These are phyloP conservation scores for Ochromonadaceae sp. DNA, from an alignment of 352 stramenopile genomes.

Conservation along the genomic window DNA sequence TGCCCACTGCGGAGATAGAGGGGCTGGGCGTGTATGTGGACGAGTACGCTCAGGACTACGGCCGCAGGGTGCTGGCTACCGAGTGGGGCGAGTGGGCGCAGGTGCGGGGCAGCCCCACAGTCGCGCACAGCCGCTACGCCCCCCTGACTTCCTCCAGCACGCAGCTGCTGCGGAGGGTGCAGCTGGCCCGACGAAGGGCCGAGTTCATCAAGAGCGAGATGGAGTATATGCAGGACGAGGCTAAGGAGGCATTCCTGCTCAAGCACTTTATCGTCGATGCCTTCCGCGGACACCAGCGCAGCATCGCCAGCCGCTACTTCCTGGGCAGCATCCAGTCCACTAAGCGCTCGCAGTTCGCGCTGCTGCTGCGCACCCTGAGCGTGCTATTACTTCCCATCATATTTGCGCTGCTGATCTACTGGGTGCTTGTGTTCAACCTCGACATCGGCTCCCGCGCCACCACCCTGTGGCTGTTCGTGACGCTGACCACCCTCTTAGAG, in stretches of 20 bases:
- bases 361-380: background rate
- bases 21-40: background rate
- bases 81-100: too few species aligned
- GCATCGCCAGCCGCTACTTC: background rate
- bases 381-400: background rate
- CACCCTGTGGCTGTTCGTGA: background rate
- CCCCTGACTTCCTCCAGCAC: too few species aligned
- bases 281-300: background rate
- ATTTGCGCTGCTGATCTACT: background rate
- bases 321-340: too few species aligned
- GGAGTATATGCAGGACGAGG: background rate
- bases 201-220: background rate
- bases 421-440: background rate
- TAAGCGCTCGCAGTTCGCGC: too few species aligned
- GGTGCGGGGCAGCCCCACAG: too few species aligned
- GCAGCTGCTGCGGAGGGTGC: too few species aligned
- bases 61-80: background rate
- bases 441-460: background rate
- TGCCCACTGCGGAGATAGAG: slow-evolving; percentile 2
- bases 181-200: background rate
- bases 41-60: background rate
- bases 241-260: background rate
- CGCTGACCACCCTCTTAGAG: background rate
- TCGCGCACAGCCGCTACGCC: too few species aligned
- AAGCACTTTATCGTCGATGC: background rate